Evolutionary conservation across 202 grass and related monocot genomes (phyloP), one percentile per base, ranked within the genome.

Genomic region (Bolboschoenoplectus hybrid): DNA sequence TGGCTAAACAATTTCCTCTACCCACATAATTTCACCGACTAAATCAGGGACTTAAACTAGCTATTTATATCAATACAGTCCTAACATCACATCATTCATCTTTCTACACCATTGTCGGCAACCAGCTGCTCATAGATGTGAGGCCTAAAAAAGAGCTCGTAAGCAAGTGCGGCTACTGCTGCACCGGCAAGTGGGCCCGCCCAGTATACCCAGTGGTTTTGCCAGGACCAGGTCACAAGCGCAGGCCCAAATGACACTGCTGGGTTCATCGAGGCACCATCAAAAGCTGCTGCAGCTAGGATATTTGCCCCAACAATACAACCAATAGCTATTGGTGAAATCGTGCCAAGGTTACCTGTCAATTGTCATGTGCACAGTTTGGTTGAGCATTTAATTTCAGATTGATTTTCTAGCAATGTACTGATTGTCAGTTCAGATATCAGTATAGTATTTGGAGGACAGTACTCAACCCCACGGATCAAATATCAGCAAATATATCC

Each of bases 151-250:
- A 85, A 55, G 38, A 60, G 46, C 51, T 88, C 39, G 49, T 85
- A 85, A 57, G 17, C 40, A 67, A 85, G 41, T 4, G 80, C 82
- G 0, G 87, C 87, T 1, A 88, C 55, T 34, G 46, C 44, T 36
- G 82, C 69, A 13, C 87, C 87, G 2, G 62, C 73, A 47, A 88
- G 39, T 4, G 72, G 82, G 77, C 34, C 88, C 55, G 36, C 60
- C 84, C 88, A 89, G 57, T 89, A 86, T 4, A 89, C 45, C 88
- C 88, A 89, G 19, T 89, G 88, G 41, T 89, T 74, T 32, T 70
- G 3, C 88, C 88, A 89, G 4, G 76, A 57, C 88, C 88, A 86
- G 17, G 26, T 86, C 12, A 80, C 44, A 40, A 86, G 50, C 14
- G 88, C 84, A 0, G 77, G 67, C 36, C 88, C 88, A 7, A 89